phyloP scores from a whole-genome alignment of 306 rosid genomes.

The Begonia masoniana region DNA sequence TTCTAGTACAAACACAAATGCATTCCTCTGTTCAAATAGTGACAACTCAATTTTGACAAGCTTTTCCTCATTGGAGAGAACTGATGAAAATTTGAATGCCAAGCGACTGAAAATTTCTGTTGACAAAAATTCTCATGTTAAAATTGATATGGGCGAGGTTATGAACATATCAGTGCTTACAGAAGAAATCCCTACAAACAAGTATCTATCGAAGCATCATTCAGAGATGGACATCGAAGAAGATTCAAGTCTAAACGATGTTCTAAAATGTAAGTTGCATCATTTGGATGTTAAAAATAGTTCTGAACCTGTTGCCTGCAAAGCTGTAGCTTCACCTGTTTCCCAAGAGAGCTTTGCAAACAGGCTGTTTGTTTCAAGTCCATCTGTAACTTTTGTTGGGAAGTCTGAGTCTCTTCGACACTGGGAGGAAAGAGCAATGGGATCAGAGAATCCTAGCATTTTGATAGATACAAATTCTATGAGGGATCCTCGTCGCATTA shows the following conservation, averaged over 20 bases:
- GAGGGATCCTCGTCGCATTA: conserved; percentile 49
- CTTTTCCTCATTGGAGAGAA: conserved; percentile 27
- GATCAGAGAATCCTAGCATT: conserved; percentile 18
- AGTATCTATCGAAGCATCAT: conserved; percentile 38
- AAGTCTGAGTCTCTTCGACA: conserved; percentile 35
- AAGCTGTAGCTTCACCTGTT: conserved; percentile 65
- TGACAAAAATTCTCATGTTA: conserved; percentile 30
- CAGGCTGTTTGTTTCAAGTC: conserved; percentile 46
- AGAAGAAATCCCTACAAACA: conserved; percentile 24
- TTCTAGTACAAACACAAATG: conserved; percentile 39
- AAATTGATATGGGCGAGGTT: conserved; percentile 28
- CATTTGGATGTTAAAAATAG: conserved; percentile 28
- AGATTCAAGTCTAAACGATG: conserved; percentile 16
- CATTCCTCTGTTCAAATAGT: conserved; percentile 59
- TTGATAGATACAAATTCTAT: conserved; percentile 23
- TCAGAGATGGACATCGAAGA: conserved; percentile 23
- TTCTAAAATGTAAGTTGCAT: conserved; percentile 22
- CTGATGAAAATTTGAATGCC: conserved; percentile 34
- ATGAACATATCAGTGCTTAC: conserved; percentile 22
- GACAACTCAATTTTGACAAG: conserved; percentile 47
- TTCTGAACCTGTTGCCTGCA: conserved; percentile 31
- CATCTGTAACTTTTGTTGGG: conserved; percentile 28
- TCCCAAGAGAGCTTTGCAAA: conserved; percentile 81
- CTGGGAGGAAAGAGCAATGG: conserved; percentile 34
- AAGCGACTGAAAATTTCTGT: conserved; percentile 52